A percentile compares a stretch with the other conserved stretches of the same genome.
phyloP scores from a whole-genome alignment of 371 early-diverging fungal species.

The Zopfochytrium polystomum region DNA sequence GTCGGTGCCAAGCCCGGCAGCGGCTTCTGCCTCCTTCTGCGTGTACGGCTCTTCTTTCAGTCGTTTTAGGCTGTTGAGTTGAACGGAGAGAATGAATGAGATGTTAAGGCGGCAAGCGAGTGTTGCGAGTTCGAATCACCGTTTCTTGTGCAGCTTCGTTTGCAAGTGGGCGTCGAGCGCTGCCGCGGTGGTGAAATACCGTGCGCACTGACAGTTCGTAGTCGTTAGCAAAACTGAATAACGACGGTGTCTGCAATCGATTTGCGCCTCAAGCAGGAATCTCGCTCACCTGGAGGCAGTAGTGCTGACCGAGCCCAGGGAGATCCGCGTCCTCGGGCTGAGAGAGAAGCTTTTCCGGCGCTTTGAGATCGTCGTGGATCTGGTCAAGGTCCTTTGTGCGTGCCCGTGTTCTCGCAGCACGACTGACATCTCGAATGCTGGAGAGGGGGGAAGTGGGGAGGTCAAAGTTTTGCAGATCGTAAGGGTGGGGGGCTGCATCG shows the following conservation, averaged over 20 bases:
- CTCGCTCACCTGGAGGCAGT: constrained; percentile 74
- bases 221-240: too few species aligned
- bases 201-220: too few species aligned
- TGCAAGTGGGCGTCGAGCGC: neutral
- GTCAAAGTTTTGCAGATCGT: too few species aligned
- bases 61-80: constrained; percentile 54
- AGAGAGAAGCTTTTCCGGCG: constrained; percentile 58
- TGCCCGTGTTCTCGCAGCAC: constrained; percentile 40
- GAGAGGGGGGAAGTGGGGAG: too few species aligned
- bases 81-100: neutral
- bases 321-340: constrained; percentile 76
- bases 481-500: too few species aligned
- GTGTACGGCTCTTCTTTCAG: constrained; percentile 81
- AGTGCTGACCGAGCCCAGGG: constrained; percentile 85
- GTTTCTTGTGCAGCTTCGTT: neutral
- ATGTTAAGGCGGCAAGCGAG: constrained; percentile 1
- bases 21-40: constrained; percentile 83
- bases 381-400: constrained; percentile 72
- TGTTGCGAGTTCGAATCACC: too few species aligned
- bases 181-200: neutral
- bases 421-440: constrained; percentile 40
- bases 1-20: constrained; percentile 59
- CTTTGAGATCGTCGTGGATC: constrained; percentile 82
- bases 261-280: too few species aligned
- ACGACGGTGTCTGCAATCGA: too few species aligned